Conservation (phyloP, 139 green algal genomes). For the Deuterostichococcus epilithicus region DNA sequence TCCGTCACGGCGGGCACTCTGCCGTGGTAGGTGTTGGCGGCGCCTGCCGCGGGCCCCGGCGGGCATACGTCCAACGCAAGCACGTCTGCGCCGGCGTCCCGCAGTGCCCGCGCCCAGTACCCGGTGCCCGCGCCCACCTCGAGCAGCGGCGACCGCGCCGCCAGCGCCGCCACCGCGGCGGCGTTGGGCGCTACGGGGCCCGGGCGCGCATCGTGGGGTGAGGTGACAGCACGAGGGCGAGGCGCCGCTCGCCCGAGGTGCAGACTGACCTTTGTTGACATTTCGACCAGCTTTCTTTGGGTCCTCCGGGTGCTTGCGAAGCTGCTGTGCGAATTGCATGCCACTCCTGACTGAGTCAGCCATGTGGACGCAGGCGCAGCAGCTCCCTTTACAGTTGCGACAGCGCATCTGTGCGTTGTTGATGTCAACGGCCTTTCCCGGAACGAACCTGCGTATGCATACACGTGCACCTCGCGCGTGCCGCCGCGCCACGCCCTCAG, state of each 20-base stretch:
- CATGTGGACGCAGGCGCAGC: too few relatives aligned
- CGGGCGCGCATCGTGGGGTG: too few relatives aligned
- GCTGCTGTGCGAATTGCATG: too few relatives aligned
- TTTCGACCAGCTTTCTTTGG: too few relatives aligned
- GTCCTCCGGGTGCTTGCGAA: too few relatives aligned
- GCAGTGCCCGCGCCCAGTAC: background rate
- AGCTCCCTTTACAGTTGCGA: too few relatives aligned
- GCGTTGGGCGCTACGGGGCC: background rate
- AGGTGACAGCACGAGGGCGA: too few relatives aligned
- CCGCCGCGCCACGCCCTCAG: background rate
- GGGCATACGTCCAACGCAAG: background rate
- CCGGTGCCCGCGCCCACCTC: conserved; percentile 1
- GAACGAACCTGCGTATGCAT: background rate
- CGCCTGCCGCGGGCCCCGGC: background rate
- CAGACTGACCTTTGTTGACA: too few relatives aligned
- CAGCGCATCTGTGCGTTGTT: too few relatives aligned
- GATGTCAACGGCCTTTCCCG: too few relatives aligned
- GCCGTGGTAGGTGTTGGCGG: conserved; percentile 1
- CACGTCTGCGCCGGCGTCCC: background rate
- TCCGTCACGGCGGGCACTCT: background rate
- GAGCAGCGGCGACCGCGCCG: background rate
- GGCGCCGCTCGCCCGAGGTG: too few relatives aligned
- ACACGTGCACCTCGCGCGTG: background rate
- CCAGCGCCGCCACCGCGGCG: background rate
- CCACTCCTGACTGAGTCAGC: too few relatives aligned